phyloP scores from a whole-genome alignment of 352 stramenopile species.

The Phytophthora foliorum region DNA sequence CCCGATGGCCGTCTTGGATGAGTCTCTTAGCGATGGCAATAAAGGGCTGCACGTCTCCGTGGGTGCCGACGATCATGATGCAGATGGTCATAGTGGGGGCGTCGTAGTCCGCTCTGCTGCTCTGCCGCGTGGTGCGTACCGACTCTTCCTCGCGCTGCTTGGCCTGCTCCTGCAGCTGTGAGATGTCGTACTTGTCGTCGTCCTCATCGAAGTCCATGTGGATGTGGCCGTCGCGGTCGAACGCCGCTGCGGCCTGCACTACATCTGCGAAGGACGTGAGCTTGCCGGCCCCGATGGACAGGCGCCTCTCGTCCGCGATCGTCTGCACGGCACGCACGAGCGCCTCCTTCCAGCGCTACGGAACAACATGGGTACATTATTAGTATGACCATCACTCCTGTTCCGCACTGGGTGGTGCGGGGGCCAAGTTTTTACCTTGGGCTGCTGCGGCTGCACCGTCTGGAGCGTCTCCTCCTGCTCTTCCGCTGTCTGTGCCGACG shows the following conservation, averaged over 20 bases:
- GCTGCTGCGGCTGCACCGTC: slow-evolving; percentile 9
- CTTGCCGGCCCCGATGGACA: slow-evolving; percentile 14
- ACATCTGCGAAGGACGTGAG: slow-evolving; percentile 48
- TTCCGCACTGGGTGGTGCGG: no score
- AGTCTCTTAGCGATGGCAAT: slow-evolving; percentile 89
- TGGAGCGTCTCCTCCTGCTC: slow-evolving; percentile 6
- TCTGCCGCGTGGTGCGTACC: slow-evolving; percentile 19
- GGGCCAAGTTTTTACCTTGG: no score
- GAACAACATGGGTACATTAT: slow-evolving; percentile 14
- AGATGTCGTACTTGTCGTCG: slow-evolving; percentile 59
- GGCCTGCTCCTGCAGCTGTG: slow-evolving; percentile 38
- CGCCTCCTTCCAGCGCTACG: slow-evolving; percentile 44
- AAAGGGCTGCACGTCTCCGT: slow-evolving; percentile 90
- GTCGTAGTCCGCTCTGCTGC: slow-evolving; percentile 29
- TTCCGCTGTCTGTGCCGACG: background rate
- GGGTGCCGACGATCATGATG: slow-evolving; percentile 93
- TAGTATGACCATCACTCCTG: slow-evolving; percentile 33
- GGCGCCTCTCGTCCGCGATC: slow-evolving; percentile 32
- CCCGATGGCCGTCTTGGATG: slow-evolving; percentile 87
- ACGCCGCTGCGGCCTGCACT: slow-evolving; percentile 55
- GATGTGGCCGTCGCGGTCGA: slow-evolving; percentile 61
- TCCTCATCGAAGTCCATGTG: slow-evolving; percentile 59
- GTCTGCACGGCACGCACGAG: slow-evolving; percentile 29
- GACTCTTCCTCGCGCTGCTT: slow-evolving; percentile 34
- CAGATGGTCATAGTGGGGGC: slow-evolving; percentile 76